Evolutionary conservation across 179 eudicot genomes (phyloP), one percentile per base, ranked within the genome.

Genomic region (Camellia oleifera): DNA sequence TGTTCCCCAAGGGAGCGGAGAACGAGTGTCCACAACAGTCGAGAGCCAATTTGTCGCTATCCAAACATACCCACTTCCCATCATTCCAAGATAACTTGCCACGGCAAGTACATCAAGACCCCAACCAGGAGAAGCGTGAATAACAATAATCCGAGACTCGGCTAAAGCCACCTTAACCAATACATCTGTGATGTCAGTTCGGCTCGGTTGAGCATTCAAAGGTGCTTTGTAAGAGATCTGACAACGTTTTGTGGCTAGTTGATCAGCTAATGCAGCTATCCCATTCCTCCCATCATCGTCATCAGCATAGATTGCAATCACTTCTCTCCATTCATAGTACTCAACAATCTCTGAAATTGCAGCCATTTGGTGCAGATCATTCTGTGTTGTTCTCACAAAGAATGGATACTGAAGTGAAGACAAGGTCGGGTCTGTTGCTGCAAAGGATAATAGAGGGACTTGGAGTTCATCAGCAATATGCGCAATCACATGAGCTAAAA

Each of bases 221-320:
- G 91, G 79, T 40, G 91, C 95, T 79, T 85, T 91, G 78, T 87
- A 90, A 79, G 90, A 88, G 62, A 93, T 90, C 45, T 63, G 76
- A 67, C 90, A 87, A 40, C 89, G 78, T 72, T 76, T 89, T 48
- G 80, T 77, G 1, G 82, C 87, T 45, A 93, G 83, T 81, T 86
- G 82, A 82, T 93, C 92, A 4, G 78, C 85, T 32, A 93, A 83
- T 69, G 91, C 81, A 56, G 88, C 84, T 5, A 93, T 86, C 58
- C 95, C 95, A 78, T 93, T 90, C 40, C 97, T 90, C 58, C 97
- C 95, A 78, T 81, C 85, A 78, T 89, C 93, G 76, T 93, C 97
- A 77, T 93, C 97, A 0, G 82, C 81, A 75, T 86, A 93, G 14
- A 93, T 82, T 6, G 95, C 93, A 17, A 89, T 84, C 18, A 91